phyloP scores from a whole-genome alignment of 306 rosid genomes.

The cucumber (Cucumis sativus) region DNA sequence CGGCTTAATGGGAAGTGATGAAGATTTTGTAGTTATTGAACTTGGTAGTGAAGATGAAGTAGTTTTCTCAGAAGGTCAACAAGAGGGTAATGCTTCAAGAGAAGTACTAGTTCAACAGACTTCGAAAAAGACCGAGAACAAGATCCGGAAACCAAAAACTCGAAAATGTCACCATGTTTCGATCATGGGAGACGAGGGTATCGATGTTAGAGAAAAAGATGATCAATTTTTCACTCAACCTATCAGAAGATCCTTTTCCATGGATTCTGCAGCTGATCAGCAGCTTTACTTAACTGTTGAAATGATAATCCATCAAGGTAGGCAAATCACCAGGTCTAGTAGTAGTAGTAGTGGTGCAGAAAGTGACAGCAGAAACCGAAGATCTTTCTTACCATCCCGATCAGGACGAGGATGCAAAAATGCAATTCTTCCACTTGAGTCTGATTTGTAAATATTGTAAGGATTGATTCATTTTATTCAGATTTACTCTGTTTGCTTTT shows the following conservation, averaged over 20 bases:
- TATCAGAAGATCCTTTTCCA: slow-evolving; percentile 57
- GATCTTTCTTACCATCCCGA: slow-evolving; percentile 39
- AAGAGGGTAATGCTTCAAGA: slow-evolving; percentile 22
- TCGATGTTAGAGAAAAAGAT: slow-evolving; percentile 34
- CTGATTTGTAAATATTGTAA: not conserved
- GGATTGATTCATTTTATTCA: not conserved
- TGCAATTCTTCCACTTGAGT: slow-evolving; percentile 12
- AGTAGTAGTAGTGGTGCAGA: slow-evolving; percentile 10
- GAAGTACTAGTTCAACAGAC: slow-evolving; percentile 11
- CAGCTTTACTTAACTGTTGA: slow-evolving; percentile 42
- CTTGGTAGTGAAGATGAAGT: slow-evolving; percentile 30
- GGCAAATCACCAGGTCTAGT: not conserved
- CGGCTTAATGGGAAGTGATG: slow-evolving; percentile 41
- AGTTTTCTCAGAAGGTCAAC: slow-evolving; percentile 18
- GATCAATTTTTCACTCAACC: slow-evolving; percentile 49
- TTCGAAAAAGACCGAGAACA: slow-evolving; percentile 24
- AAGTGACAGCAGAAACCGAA: slow-evolving; percentile 18
- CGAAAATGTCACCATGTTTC: slow-evolving; percentile 44
- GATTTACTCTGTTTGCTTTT: not conserved
- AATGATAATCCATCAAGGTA: not conserved
- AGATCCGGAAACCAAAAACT: not conserved
- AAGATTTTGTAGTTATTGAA: slow-evolving; percentile 65
- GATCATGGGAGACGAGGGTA: slow-evolving; percentile 67
- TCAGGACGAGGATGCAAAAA: slow-evolving; percentile 25
- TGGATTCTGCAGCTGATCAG: slow-evolving; percentile 53